phyloP scores from a whole-genome alignment of 768 basidiomycete species.

The Termitomyces sp. region DNA sequence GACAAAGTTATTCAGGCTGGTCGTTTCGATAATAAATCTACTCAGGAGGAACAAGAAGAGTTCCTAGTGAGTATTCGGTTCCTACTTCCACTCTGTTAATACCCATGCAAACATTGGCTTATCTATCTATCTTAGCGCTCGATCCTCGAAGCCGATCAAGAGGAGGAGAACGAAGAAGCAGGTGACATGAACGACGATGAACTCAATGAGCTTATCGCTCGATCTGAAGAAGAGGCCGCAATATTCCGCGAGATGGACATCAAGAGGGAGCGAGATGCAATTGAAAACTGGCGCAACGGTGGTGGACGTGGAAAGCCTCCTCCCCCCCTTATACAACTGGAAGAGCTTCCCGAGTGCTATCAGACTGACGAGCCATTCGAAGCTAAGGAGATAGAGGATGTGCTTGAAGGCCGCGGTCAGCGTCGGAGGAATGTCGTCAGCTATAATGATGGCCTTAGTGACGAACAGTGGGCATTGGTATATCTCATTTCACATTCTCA shows the following conservation, averaged over 20 bases:
- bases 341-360: conserved; percentile 93
- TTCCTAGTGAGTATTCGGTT: conserved; percentile 64
- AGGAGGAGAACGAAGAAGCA: conserved; percentile 86
- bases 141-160: conserved; percentile 86
- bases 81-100: not conserved
- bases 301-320: conserved; percentile 82
- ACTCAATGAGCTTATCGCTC: conserved; percentile 88
- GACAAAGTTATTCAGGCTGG: conserved; percentile 99
- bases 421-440: conserved; percentile 80
- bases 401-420: conserved; percentile 81
- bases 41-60: conserved; percentile 96
- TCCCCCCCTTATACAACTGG: conserved; percentile 73
- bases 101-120: conserved; percentile 4
- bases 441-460: conserved; percentile 92
- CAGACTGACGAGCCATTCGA: conserved; percentile 81
- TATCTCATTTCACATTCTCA: conserved; percentile 21
- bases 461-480: conserved; percentile 91
- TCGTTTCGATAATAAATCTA: conserved; percentile 98
- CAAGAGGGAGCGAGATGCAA: conserved; percentile 67
- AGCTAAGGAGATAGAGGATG: conserved; percentile 55
- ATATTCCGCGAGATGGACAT: conserved; percentile 84
- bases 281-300: conserved; percentile 64
- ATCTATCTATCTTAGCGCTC: conserved; percentile 58
- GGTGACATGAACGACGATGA: conserved; percentile 95
- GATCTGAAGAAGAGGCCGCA: conserved; percentile 73